Evolutionary conservation across 768 basidiomycete species (phyloP), one percentile per base, ranked within the genome.

Genomic region (Tephrocybe sp.): DNA sequence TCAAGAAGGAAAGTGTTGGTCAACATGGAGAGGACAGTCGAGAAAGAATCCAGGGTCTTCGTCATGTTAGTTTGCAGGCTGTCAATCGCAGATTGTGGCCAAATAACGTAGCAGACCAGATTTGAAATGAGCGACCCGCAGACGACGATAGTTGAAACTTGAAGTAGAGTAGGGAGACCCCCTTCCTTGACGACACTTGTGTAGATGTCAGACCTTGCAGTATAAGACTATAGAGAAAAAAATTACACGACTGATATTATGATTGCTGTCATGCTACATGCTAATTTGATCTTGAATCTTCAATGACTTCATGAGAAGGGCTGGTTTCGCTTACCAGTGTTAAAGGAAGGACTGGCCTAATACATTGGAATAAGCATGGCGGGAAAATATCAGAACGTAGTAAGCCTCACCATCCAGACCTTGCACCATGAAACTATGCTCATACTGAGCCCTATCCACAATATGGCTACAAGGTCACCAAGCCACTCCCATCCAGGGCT

Each of bases 351-450:
- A 62, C 87, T 94, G 10, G 73, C 78, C 76, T 77, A 33, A 39
- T 22, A 34, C 23, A 35, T n/a, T 20, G 16, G 10, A 33, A 30
- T 42, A 34, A 51, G 14, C 36, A 17, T 34, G 11, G 26, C 0
- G 20, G 34, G 17, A 3, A 22, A 23, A 22, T 5, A 2, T 36
- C 34, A 32, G 14, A 8, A 33, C 6, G 16, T 0, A 44, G 16
- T 14, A 35, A 34, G 16, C 48, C 71, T 52, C 45, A 74, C 78
- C 78, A 98, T 92, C 84, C 87, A 92, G 2, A 89, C 79, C 66
- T 98, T 98, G 70, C 86, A 82, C 89, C 91, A 98, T 1, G 94
- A 92, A 14, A 98, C 65, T 3, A 78, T 63, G 43, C 85, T 86
- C 77, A 96, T 89, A 17, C 87, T 84, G 3, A 90, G 58, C 4